These are phyloP conservation scores for Tympanopsis confertula DNA, from an alignment of 2,329 filamentous ascomycete species.

Conservation along the genomic window DNA sequence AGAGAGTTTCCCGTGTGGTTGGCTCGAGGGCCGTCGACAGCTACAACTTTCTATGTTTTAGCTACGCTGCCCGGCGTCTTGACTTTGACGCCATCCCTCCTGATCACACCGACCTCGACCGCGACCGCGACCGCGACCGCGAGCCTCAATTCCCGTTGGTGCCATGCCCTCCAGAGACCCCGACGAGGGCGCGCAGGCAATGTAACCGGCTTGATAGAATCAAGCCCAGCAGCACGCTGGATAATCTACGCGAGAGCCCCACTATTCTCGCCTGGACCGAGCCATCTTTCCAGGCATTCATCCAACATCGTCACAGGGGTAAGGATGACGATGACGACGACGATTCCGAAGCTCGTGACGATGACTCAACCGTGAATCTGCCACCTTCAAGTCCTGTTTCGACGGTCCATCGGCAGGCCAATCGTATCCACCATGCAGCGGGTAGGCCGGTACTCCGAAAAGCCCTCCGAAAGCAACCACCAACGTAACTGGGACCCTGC, in stretches of 20 bases:
- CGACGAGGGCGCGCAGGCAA: neutral
- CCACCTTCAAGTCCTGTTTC: too few species aligned
- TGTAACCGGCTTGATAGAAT: too few species aligned
- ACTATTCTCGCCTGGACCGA: neutral
- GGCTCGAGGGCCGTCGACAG: neutral
- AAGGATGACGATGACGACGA: neutral
- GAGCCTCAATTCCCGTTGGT: neutral
- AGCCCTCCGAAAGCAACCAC: too few species aligned
- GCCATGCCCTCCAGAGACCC: neutral
- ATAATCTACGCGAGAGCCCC: neutral
- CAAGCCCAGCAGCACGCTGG: neutral
- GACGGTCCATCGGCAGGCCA: too few species aligned
- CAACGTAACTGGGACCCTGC: too few species aligned
- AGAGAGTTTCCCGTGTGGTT: conserved; percentile 5
- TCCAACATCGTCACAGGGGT: neutral
- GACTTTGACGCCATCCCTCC: neutral
- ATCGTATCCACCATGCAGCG: too few species aligned
- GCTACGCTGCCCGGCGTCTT: neutral
- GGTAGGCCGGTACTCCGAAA: too few species aligned
- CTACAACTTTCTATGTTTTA: neutral
- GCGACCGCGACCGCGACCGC: neutral
- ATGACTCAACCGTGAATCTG: too few species aligned
- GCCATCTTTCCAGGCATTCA: neutral
- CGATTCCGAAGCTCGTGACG: neutral
- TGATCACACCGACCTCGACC: neutral